Percentiles rank a stretch among this genome's conserved stretches.
Conservation (phyloP, 495 filamentous ascomycete species). For the Xylaria sp. region DNA sequence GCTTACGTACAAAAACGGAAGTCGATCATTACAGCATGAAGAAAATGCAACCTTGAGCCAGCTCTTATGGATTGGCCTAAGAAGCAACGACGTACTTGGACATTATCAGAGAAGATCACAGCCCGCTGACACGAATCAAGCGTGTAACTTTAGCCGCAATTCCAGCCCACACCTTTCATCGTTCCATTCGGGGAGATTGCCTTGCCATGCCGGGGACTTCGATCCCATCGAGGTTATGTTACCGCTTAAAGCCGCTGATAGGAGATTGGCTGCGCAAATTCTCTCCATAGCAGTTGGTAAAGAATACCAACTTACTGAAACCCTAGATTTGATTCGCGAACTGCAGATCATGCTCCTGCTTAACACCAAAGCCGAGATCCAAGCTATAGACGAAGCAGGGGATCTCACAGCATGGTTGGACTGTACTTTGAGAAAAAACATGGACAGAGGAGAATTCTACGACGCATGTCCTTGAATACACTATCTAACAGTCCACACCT, state of each 20-base stretch:
- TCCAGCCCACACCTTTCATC: not conserved
- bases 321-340: slow-evolving; percentile 63
- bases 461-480: not conserved
- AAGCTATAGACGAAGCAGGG: slow-evolving; percentile 71
- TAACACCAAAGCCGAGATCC: slow-evolving; percentile 88
- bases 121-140: not conserved
- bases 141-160: not conserved
- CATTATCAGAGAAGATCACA: not conserved
- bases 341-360: slow-evolving; percentile 88
- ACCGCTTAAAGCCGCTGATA: slow-evolving; percentile 66
- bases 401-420: slow-evolving; percentile 73
- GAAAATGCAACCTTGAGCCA: slow-evolving; percentile 60
- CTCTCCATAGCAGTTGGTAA: slow-evolving; percentile 55
- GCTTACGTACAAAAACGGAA: slow-evolving; percentile 88
- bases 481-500: not conserved
- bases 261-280: slow-evolving; percentile 71
- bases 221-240: slow-evolving; percentile 37
- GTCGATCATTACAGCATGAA: slow-evolving; percentile 74
- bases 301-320: slow-evolving; percentile 18
- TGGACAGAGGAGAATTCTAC: slow-evolving; percentile 25
- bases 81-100: slow-evolving; percentile 62
- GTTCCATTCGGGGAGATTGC: not conserved
- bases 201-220: slow-evolving; percentile 43
- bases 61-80: slow-evolving; percentile 79
- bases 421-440: slow-evolving; percentile 32